phyloP scores from a whole-genome alignment of 768 basidiomycete species.

The Tylopilus felleus region DNA sequence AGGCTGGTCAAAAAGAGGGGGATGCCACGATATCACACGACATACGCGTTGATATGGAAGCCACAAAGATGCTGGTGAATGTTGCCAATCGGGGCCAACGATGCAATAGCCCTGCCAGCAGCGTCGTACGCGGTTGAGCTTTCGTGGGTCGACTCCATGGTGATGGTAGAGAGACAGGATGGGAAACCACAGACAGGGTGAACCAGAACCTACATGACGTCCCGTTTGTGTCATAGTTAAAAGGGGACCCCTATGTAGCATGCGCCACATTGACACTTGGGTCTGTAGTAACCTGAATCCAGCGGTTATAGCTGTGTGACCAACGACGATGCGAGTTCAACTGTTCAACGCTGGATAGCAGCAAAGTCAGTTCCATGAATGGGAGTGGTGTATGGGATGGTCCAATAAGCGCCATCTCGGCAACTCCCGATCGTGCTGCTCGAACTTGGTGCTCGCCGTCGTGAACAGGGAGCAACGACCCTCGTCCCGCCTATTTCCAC shows the following conservation, averaged over 20 bases:
- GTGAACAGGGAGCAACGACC: constrained; percentile 34
- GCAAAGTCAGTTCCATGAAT: too few relatives aligned
- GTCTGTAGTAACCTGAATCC: too few relatives aligned
- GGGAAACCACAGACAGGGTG: background rate
- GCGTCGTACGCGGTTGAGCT: constrained; percentile 22
- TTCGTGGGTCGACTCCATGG: constrained; percentile 28
- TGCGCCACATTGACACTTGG: too few relatives aligned
- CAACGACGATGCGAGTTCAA: background rate
- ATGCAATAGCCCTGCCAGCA: constrained; percentile 28
- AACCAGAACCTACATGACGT: background rate
- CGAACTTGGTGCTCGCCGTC: constrained; percentile 28
- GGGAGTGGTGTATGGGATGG: too few relatives aligned
- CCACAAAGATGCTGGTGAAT: constrained; percentile 32
- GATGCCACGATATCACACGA: background rate
- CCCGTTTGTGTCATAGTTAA: background rate
- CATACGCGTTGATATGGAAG: constrained; percentile 35
- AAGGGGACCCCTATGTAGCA: too few relatives aligned
- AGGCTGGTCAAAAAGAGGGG: background rate
- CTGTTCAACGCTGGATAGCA: too few relatives aligned
- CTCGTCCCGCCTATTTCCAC: constrained; percentile 10
- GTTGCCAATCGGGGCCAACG: constrained; percentile 35
- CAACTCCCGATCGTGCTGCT: constrained; percentile 22
- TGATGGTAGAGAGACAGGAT: background rate
- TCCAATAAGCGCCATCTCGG: constrained; percentile 18
- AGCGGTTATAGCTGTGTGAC: too few relatives aligned